Conservation (phyloP, 2,329 filamentous ascomycete species). For the Epichloe scottii region DNA sequence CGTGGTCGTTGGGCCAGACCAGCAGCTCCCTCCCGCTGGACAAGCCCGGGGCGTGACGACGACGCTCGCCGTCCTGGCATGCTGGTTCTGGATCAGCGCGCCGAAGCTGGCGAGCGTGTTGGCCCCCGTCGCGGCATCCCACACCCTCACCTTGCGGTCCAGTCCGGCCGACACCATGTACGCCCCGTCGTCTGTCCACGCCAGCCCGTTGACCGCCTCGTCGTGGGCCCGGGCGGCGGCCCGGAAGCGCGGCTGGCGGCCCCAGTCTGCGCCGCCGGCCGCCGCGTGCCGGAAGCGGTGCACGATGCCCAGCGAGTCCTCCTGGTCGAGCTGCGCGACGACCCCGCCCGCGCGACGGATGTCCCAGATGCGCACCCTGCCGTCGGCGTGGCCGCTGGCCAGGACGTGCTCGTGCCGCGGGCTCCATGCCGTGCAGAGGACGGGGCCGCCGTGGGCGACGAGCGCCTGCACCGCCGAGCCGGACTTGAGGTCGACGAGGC, state of each 20-base stretch:
- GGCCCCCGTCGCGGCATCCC: conserved; percentile 67
- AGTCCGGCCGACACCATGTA: conserved; percentile 72
- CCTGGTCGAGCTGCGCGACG: conserved; percentile 68
- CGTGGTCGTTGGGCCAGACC: conserved; percentile 69
- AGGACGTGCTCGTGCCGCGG: conserved; percentile 68
- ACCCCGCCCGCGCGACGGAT: conserved; percentile 65
- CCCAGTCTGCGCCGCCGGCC: conserved; percentile 19
- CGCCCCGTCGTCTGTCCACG: conserved; percentile 70
- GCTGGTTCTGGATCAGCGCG: conserved; percentile 63
- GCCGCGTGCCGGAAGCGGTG: conserved; percentile 23
- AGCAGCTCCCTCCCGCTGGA: conserved; percentile 46
- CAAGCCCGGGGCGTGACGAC: conserved; percentile 50
- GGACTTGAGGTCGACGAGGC: conserved; percentile 75
- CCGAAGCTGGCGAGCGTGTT: conserved; percentile 88
- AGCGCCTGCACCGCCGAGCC: conserved; percentile 61
- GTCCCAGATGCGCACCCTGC: conserved; percentile 77
- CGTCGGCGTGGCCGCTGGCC: conserved; percentile 75
- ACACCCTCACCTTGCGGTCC: conserved; percentile 75
- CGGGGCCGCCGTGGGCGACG: conserved; percentile 53
- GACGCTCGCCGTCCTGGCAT: conserved; percentile 47
- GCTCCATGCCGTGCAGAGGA: conserved; percentile 67
- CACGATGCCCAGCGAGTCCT: conserved; percentile 63
- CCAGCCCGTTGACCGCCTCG: conserved; percentile 71
- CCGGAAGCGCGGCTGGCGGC: conserved; percentile 26
- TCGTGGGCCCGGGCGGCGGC: conserved; percentile 55